These are phyloP conservation scores for Pterocarpus macrocarpus DNA, from an alignment of 306 rosid species.

Conservation along the genomic window DNA sequence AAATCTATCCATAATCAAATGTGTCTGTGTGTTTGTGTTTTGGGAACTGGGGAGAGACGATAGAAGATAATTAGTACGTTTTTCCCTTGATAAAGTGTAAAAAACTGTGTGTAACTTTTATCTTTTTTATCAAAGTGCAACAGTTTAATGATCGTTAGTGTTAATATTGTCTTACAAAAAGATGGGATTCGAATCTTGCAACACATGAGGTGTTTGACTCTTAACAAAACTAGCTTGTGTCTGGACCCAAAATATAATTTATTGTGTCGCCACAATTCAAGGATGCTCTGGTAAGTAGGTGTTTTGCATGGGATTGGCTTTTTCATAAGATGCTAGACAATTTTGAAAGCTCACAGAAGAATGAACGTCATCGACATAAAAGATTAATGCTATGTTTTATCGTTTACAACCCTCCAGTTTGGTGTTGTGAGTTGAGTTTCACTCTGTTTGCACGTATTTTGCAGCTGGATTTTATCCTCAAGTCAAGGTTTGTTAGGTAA, in stretches of 20 bases:
- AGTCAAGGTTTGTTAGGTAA: too few relatives aligned
- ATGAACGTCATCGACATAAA: too few relatives aligned
- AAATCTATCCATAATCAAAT: slow-evolving; percentile 45
- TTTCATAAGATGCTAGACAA: too few relatives aligned
- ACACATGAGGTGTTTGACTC: slow-evolving; percentile 5
- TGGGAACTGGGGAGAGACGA: slow-evolving; percentile 9
- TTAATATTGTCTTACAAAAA: slow-evolving; percentile 40
- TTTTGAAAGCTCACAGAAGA: too few relatives aligned
- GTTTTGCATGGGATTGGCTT: background rate
- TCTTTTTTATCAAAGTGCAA: slow-evolving; percentile 24
- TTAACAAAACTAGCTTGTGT: background rate
- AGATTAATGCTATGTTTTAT: too few relatives aligned
- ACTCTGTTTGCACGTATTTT: too few relatives aligned
- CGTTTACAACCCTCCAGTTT: too few relatives aligned
- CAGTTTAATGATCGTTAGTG: slow-evolving; percentile 35
- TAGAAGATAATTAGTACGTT: slow-evolving; percentile 31
- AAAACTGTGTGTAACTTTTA: slow-evolving; percentile 38
- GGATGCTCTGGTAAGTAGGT: background rate
- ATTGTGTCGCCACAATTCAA: background rate
- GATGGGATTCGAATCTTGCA: background rate
- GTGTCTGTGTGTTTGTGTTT: slow-evolving; percentile 38
- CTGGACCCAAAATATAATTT: background rate
- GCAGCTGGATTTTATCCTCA: too few relatives aligned
- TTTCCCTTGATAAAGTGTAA: slow-evolving; percentile 39
- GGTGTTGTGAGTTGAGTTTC: too few relatives aligned